Evolutionary conservation across 2,329 filamentous ascomycete species (phyloP).

Genomic region (Epichloe hybrida): DNA sequence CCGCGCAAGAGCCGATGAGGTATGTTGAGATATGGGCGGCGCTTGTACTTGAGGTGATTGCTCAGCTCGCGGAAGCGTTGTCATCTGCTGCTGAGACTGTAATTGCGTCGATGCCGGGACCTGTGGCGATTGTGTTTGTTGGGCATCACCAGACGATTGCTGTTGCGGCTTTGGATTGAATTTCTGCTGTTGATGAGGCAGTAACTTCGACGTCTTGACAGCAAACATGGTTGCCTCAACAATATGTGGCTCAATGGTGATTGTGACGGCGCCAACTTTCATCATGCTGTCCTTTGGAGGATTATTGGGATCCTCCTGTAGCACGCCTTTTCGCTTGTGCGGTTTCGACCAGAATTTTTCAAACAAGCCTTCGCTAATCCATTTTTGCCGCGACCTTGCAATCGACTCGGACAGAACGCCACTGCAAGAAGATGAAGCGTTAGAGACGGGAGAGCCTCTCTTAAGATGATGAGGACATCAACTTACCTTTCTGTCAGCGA

Average conservation of each 20-base stretch:
- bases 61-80: neutral
- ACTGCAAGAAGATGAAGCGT: constrained; percentile 28
- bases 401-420: constrained; percentile 64
- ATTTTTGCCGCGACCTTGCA: constrained; percentile 57
- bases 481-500: constrained; percentile 56
- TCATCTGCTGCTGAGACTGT: constrained; percentile 12
- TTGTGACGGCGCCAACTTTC: constrained; percentile 58
- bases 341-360: constrained; percentile 70
- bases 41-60: neutral
- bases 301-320: constrained; percentile 51
- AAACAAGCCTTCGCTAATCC: constrained; percentile 59
- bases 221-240: constrained; percentile 64
- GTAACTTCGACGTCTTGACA: constrained; percentile 49
- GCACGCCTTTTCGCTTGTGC: constrained; percentile 49
- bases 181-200: constrained; percentile 20
- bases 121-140: constrained; percentile 4
- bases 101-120: neutral
- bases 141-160: constrained; percentile 8
- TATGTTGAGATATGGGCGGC: neutral
- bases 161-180: constrained; percentile 7
- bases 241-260: constrained; percentile 68
- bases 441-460: neutral
- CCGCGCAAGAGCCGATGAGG: constrained; percentile 19
- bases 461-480: neutral
- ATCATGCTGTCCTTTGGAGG: constrained; percentile 58